phyloP scores from a whole-genome alignment of 306 rosid species.

The Arachis stenosperma region DNA sequence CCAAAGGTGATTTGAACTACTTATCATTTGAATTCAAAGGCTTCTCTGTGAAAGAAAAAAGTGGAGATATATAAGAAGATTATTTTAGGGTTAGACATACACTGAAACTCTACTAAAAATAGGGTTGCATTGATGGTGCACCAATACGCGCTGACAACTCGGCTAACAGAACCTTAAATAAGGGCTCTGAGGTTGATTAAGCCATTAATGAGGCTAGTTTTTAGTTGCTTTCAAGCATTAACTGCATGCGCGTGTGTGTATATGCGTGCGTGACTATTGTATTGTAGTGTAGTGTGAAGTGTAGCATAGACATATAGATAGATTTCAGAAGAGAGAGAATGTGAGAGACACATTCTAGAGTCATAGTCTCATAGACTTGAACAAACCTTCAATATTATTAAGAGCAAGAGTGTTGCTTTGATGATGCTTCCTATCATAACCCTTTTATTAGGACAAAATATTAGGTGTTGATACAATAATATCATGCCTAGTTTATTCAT shows the following conservation, averaged over 20 bases:
- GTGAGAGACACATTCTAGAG: not conserved
- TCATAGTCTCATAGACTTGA: no score
- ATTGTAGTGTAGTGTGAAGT: no score
- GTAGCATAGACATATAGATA: not conserved
- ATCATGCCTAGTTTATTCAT: no score
- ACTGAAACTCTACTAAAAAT: slow-evolving; percentile 14
- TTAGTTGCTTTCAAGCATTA: slow-evolving; percentile 56
- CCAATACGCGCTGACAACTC: slow-evolving; percentile 46
- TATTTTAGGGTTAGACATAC: not conserved
- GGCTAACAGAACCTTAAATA: slow-evolving; percentile 47
- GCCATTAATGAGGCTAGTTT: slow-evolving; percentile 49
- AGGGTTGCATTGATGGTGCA: slow-evolving; percentile 54
- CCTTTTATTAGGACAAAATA: not conserved
- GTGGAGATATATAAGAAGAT: not conserved
- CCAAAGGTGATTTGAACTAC: not conserved
- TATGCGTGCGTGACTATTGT: slow-evolving; percentile 14
- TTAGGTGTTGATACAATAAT: no score
- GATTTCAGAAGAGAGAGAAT: slow-evolving; percentile 16
- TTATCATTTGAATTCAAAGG: no score
- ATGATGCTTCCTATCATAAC: slow-evolving; percentile 7
- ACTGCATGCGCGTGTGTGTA: slow-evolving; percentile 27
- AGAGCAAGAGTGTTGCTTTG: not conserved
- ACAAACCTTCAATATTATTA: no score
- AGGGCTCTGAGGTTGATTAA: slow-evolving; percentile 41
- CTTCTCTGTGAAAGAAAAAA: not conserved